Evolutionary conservation across 2,329 filamentous ascomycete species (phyloP), one percentile per base, ranked within the genome.

Genomic region (Podosphaera fusca): DNA sequence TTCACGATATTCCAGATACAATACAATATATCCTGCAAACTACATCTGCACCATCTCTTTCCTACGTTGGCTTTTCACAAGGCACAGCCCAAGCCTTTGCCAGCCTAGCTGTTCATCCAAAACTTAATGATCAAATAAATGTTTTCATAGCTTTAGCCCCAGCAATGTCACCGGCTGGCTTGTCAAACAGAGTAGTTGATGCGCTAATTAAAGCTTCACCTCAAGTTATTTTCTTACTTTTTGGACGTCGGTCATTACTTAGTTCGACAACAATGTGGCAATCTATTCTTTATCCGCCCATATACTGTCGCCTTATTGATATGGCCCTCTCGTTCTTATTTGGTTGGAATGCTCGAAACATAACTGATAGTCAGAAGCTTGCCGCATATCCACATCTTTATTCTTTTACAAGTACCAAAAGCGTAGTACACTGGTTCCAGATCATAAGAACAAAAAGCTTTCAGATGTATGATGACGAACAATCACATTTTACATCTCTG

Each of bases 361-460:
- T 98, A 60, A 80, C 80, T 7, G 72, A 80, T 0, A 82, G 84
- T 58, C 92, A 98, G 69, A 98, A 98, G 67, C 78, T 98, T 21
- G 92, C 92, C 2, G 88, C 88, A 1, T 98, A 98, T 67, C 84
- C 90, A 8, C 92, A 98, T 71, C 73, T 98, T 0, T 98, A 95
- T 72, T 95, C 89, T 0, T 96, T 90, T 68, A 95, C 90, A 0
- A 94, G 87, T 68, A 95, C 88, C 58, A 98, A 98, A 71, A 89
- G 84, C 29, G 88, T 98, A 7, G 92, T 98, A 0, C 92, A 98
- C 68, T 98, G 92, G 92, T 98, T 98, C 69, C 92, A 98, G 68
- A 95, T 98, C 67, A 98, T 98, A 64, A 84, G 92, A 61, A 95
- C 90, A 65, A 86, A 87, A 64, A 88, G 81, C 33, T 96, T 98